These are phyloP conservation scores for Lanmaoa pseudosensibilis DNA, from an alignment of 768 basidiomycete genomes.

Conservation along the genomic window DNA sequence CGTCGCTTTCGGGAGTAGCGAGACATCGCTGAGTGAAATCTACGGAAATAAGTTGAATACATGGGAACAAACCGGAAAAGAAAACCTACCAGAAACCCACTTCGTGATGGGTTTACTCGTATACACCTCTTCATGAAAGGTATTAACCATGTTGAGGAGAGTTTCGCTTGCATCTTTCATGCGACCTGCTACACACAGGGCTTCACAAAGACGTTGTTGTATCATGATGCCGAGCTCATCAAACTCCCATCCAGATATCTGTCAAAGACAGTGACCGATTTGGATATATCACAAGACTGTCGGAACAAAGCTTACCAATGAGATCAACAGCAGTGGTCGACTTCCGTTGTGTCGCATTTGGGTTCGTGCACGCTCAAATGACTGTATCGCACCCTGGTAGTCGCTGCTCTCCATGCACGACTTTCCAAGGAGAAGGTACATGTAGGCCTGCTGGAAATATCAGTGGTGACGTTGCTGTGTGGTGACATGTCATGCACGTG, in stretches of 20 bases:
- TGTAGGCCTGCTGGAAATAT: slow-evolving; percentile 4
- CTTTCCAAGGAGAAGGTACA: slow-evolving; percentile 8
- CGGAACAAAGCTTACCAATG: too few relatives aligned
- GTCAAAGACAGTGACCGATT: too few relatives aligned
- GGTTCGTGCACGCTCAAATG: too few relatives aligned
- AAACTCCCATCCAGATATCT: too few relatives aligned
- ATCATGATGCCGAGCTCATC: too few relatives aligned
- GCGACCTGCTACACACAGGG: neutral
- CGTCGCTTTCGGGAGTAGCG: neutral
- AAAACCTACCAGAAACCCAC: neutral
- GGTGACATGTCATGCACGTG: neutral
- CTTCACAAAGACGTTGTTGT: too few relatives aligned
- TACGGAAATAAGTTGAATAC: neutral
- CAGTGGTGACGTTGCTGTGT: neutral
- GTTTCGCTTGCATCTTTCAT: neutral
- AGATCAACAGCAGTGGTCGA: neutral
- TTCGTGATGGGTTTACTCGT: neutral
- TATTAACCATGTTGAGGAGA: neutral
- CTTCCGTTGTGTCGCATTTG: too few relatives aligned
- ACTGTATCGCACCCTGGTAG: too few relatives aligned
- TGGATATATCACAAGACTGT: too few relatives aligned
- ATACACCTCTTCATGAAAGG: neutral
- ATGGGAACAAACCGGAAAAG: too few relatives aligned
- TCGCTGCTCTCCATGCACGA: neutral
- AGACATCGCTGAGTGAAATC: neutral